These are phyloP conservation scores for Mrakia blollopis DNA, from an alignment of 768 basidiomycete species.

Conservation along the genomic window DNA sequence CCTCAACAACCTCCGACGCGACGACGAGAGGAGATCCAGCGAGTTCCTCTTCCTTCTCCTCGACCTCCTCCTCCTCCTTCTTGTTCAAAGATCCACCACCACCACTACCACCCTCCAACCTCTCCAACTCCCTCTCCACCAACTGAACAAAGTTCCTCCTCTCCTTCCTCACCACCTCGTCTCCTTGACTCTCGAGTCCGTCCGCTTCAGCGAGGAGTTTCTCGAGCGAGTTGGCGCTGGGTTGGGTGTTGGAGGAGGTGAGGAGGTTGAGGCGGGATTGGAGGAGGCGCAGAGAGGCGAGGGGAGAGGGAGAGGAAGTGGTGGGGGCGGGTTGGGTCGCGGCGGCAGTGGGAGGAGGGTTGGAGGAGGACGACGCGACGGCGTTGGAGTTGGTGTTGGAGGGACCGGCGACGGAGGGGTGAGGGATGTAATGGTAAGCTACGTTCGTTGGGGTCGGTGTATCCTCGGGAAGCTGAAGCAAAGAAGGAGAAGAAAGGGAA, in stretches of 20 bases:
- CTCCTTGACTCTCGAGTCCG: neutral
- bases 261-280: constrained; percentile 17
- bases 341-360: neutral
- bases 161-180: neutral
- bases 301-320: neutral
- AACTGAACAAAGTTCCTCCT: neutral
- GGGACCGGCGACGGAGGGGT: constrained; percentile 12
- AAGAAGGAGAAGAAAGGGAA: neutral
- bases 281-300: neutral
- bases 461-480: neutral
- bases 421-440: constrained; percentile 26
- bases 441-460: neutral
- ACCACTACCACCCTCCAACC: neutral
- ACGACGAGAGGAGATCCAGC: neutral
- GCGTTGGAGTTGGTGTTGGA: neutral
- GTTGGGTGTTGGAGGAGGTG: constrained; percentile 2
- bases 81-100: neutral
- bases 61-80: neutral
- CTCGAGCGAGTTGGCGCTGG: neutral
- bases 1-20: neutral
- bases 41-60: neutral
- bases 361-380: neutral
- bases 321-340: neutral
- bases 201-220: constrained; percentile 1
- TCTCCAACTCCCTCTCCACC: neutral